Evolutionary conservation across 345 rosid species (phyloP).

Genomic region (Lenwebbia sp.): DNA sequence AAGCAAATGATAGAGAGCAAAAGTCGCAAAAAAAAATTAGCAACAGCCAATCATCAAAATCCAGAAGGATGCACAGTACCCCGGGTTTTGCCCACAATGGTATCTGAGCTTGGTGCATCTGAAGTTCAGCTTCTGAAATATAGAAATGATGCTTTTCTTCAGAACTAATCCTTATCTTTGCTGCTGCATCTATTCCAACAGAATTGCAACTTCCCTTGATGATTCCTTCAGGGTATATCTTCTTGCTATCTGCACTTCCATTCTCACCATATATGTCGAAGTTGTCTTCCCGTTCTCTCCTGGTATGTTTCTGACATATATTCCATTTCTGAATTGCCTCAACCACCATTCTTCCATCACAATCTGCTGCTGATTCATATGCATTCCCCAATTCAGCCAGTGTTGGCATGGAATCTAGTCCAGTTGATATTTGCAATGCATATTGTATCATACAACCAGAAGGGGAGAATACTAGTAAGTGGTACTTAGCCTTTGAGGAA

Average conservation of each 20-base stretch:
- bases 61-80: slow-evolving; percentile 24
- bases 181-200: slow-evolving; percentile 10
- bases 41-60: not conserved
- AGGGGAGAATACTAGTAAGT: slow-evolving; percentile 77
- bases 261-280: slow-evolving; percentile 78
- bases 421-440: slow-evolving; percentile 27
- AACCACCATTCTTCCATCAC: slow-evolving; percentile 56
- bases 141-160: slow-evolving; percentile 59
- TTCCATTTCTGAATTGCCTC: slow-evolving; percentile 81
- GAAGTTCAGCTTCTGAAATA: slow-evolving; percentile 80
- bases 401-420: slow-evolving; percentile 19
- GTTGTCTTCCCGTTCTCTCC: slow-evolving; percentile 67
- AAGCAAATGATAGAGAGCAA: not conserved
- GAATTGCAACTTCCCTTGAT: slow-evolving; percentile 19
- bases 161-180: slow-evolving; percentile 16
- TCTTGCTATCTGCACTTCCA: slow-evolving; percentile 47
- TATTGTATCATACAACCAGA: slow-evolving; percentile 80
- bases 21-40: not conserved
- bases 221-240: slow-evolving; percentile 65
- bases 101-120: slow-evolving; percentile 36
- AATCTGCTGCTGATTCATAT: slow-evolving; percentile 43
- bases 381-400: slow-evolving; percentile 20
- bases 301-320: slow-evolving; percentile 58
- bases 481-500: slow-evolving; percentile 32
- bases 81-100: slow-evolving; percentile 67